Evolutionary conservation across 2,329 filamentous ascomycete species (phyloP), one percentile per base, ranked within the genome.

Genomic region (Clonostachys rosea): DNA sequence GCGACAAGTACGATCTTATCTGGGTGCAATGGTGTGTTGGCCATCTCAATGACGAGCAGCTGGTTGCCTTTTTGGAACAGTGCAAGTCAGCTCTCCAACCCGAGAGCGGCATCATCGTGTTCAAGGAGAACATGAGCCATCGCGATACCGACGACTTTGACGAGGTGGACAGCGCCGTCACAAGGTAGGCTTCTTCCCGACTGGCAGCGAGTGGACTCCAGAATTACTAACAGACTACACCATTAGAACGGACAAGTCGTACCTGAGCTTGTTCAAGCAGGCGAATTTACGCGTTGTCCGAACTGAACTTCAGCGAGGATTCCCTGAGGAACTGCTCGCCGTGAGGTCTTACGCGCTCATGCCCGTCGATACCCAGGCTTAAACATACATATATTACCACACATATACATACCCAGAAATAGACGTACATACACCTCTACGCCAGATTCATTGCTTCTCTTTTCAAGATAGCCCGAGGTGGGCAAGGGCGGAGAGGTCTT

Each of bases 11-110:
- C 65, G 86, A 91, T 61, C 64, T 96, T 42, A 83, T 96, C 50
- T 96, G 89, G 89, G 86, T 81, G 45, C 91, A 96, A 65, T 96
- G 91, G 91, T 96, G 91, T 64, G 66, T 92, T 8, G 87, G 89
- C 24, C 86, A 96, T 63, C 70, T 96, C 46, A 90, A 80, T 1
- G 90, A 96, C 61, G 67, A 66, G 9, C 83, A 95, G 62, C 62
- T 96, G 5, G 71, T 87, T 1, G 69, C 68, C 3, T 95, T 85
- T 58, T 66, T 96, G 14, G 56, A 68, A 47, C 74, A 80, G 24
- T 88, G 88, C 61, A 76, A 74, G 43, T 55, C 64, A 0, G 71
- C 50, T 0, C 45, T 72, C 4, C 48, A 49, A 1, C 58, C 59
- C 2, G 60, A 59, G 0, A 57, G 55, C 16, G 62, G 59, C 0